Evolutionary conservation across 345 rosid species (phyloP).

Genomic region (Lumnitzera racemosa): DNA sequence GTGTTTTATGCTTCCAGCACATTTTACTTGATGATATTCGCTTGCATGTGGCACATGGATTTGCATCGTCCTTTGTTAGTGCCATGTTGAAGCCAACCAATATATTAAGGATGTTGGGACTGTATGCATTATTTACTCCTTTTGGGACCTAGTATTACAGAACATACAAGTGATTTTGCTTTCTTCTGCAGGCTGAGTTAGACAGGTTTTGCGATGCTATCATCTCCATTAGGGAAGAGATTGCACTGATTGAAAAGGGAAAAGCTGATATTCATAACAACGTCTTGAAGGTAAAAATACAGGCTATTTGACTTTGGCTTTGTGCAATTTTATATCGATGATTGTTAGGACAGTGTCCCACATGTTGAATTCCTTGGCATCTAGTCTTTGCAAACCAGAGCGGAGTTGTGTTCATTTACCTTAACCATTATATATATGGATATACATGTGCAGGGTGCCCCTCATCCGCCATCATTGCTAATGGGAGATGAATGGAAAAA

Average conservation of each 20-base stretch:
- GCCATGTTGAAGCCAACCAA: too few relatives aligned
- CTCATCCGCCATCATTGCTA: conserved; percentile 97
- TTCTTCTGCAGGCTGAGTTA: conserved; percentile 76
- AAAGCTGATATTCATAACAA: conserved; percentile 89
- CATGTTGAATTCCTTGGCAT: too few relatives aligned
- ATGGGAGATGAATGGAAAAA: conserved; percentile 95
- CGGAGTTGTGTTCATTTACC: background rate
- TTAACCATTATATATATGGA: conserved; percentile 1
- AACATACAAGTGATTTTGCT: background rate
- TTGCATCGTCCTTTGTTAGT: too few relatives aligned
- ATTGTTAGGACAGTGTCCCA: too few relatives aligned
- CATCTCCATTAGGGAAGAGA: conserved; percentile 94
- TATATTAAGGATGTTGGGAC: background rate
- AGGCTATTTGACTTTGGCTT: too few relatives aligned
- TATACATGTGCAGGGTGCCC: conserved; percentile 70
- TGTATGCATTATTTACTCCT: conserved; percentile 5
- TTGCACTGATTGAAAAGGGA: conserved; percentile 85
- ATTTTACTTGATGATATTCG: too few relatives aligned
- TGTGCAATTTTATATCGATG: too few relatives aligned
- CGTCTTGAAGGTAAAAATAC: conserved; percentile 65
- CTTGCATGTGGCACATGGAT: too few relatives aligned
- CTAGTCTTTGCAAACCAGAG: too few relatives aligned
- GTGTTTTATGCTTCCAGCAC: too few relatives aligned
- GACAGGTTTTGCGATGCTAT: conserved; percentile 96
- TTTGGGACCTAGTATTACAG: background rate